These are phyloP conservation scores for Phyllosticta citribraziliensis DNA, from an alignment of 2,329 filamentous ascomycete species.

Conservation along the genomic window DNA sequence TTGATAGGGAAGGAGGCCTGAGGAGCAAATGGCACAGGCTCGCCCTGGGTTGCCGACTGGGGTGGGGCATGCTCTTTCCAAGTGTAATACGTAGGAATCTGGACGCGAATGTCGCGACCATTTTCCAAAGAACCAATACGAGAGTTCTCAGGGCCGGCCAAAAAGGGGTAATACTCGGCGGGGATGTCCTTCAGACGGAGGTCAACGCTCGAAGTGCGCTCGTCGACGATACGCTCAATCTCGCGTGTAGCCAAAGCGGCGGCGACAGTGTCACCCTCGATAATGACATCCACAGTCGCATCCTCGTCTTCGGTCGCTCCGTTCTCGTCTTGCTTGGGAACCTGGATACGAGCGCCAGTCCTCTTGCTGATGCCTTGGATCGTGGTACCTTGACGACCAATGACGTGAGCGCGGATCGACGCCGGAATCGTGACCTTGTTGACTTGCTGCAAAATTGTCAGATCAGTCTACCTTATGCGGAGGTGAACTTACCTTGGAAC, in stretches of 20 bases:
- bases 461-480: neutral
- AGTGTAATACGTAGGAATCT: slow-evolving; percentile 72
- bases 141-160: slow-evolving; percentile 68
- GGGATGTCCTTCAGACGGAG: slow-evolving; percentile 76
- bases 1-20: slow-evolving; percentile 70
- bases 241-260: slow-evolving; percentile 74
- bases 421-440: slow-evolving; percentile 72
- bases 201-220: slow-evolving; percentile 73
- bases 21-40: slow-evolving; percentile 60
- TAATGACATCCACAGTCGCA: slow-evolving; percentile 69
- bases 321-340: slow-evolving; percentile 68
- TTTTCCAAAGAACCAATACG: slow-evolving; percentile 59
- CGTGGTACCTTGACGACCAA: slow-evolving; percentile 80
- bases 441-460: slow-evolving; percentile 41
- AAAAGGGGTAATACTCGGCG: slow-evolving; percentile 89
- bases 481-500: slow-evolving; percentile 59
- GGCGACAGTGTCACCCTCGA: slow-evolving; percentile 86
- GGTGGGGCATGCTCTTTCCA: slow-evolving; percentile 61
- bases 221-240: slow-evolving; percentile 79
- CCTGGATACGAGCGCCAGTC: slow-evolving; percentile 81
- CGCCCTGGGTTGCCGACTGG: slow-evolving; percentile 49
- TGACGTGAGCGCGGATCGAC: slow-evolving; percentile 79
- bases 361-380: slow-evolving; percentile 85
- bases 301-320: slow-evolving; percentile 66
- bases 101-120: slow-evolving; percentile 66